phyloP scores from a whole-genome alignment of 1,284 basidiomycete species.

The Moniliophthora roreri region DNA sequence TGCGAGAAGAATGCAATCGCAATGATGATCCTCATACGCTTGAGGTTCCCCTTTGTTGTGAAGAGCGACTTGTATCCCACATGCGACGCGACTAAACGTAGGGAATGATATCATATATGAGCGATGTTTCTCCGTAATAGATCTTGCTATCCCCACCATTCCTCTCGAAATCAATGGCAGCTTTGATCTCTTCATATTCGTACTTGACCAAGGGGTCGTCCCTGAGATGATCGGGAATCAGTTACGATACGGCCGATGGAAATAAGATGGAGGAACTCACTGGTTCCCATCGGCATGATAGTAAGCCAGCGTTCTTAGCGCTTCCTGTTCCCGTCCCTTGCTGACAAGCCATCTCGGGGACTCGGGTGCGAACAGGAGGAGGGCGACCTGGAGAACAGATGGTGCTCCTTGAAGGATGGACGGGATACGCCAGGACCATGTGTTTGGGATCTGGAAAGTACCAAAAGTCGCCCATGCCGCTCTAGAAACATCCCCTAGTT shows the following conservation, averaged over 20 bases:
- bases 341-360: conserved; percentile 70
- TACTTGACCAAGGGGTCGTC: conserved; percentile 71
- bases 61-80: conserved; percentile 64
- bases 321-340: conserved; percentile 40
- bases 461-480: conserved; percentile 79
- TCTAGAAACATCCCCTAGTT: conserved; percentile 28
- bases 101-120: too few species aligned
- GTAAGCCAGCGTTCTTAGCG: conserved; percentile 49
- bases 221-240: conserved; percentile 14
- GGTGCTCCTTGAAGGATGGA: conserved; percentile 67
- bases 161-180: conserved; percentile 64
- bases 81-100: conserved; percentile 49
- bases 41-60: conserved; percentile 60
- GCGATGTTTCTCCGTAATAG: conserved; percentile 44
- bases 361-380: conserved; percentile 67
- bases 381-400: conserved; percentile 56
- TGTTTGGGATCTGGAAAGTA: conserved; percentile 60
- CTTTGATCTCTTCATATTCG: conserved; percentile 77
- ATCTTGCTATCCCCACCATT: conserved; percentile 15
- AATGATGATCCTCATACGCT: conserved; percentile 67
- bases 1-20: conserved; percentile 73
- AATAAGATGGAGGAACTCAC: too few species aligned
- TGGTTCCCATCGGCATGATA: conserved; percentile 73
- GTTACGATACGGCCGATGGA: too few species aligned
- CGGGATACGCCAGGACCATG: conserved; percentile 78